Base-by-base conservation (phyloP, 2,329 filamentous ascomycete species). In the Massarina eburnea region DNA sequence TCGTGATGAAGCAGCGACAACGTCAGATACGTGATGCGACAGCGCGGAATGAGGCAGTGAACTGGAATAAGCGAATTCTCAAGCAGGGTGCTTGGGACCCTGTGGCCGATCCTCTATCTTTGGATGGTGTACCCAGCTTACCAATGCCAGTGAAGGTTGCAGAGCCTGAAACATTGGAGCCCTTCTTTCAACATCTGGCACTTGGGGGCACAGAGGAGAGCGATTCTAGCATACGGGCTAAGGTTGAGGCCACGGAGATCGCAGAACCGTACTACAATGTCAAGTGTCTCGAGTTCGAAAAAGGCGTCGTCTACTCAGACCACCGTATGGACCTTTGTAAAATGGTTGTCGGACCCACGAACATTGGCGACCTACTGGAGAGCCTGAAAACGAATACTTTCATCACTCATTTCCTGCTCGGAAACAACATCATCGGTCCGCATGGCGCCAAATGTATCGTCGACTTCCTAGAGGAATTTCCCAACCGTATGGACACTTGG, bases 271-370 rank as follows among this genome's bases (percentile, higher is more conserved):
- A 58, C 45, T 70, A 73, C 43, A 51, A 59, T 8, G 61, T 58
- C 2, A 56, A 66, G 18, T 52, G 67, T 26, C 52, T 70, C 8
- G 70, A 71, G 49, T 73, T 71, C 42, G 59, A 67, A 48, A 71
- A 68, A 55, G 71, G 69, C 19, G 69, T 73, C 19, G 61, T 80
- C 5, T 81, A 80, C 48, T 71, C 76, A 41, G 78, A 80, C 51
- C 73, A 73, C 8, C 72, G 78, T 10, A 73, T 81, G 64, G 78
- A 81, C 54, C 71, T 81, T 2, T 80, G 78, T 68, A 80, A 80
- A 65, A 78, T 77, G 71, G 77, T 77, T 3, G 72, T 80, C 30
- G 79, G 78, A 1, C 78, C 77, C 8, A 71, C 73, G 15, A 74
- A 79, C 40, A 79, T 80, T 49, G 69, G 68, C 21, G 64, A 67